Evolutionary conservation across 2,329 filamentous ascomycete genomes (phyloP).

Genomic region (Stagonosporopsis vannaccii): DNA sequence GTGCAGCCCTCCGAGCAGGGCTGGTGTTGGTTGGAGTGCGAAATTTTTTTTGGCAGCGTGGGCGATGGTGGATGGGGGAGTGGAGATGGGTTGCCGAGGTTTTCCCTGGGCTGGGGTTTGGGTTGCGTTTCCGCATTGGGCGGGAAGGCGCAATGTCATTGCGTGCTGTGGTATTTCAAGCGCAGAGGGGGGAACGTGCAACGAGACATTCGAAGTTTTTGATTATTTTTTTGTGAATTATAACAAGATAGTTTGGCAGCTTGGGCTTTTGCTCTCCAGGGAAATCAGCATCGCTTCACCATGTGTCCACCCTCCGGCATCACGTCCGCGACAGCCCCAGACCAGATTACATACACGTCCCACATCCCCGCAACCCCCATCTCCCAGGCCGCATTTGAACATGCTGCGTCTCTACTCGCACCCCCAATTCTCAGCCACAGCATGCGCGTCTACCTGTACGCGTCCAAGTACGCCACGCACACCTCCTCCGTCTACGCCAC

Average conservation of each 20-base stretch:
- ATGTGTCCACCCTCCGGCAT: slow-evolving; percentile 34
- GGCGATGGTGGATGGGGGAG: not conserved
- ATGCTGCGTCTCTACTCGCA: slow-evolving; percentile 60
- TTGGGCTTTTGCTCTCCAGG: too few relatives aligned
- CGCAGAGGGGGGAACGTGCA: too few relatives aligned
- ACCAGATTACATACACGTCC: not conserved
- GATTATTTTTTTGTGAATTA: too few relatives aligned
- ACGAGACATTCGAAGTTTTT: too few relatives aligned
- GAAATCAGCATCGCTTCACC: too few relatives aligned
- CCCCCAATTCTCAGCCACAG: slow-evolving; percentile 71
- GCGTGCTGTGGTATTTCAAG: not conserved
- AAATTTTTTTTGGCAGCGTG: not conserved
- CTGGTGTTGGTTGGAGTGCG: not conserved
- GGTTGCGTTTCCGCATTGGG: not conserved
- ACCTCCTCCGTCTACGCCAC: slow-evolving; percentile 28
- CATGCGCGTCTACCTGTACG: slow-evolving; percentile 74
- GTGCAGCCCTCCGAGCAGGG: too few relatives aligned
- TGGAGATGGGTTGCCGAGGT: not conserved
- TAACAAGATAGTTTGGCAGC: too few relatives aligned
- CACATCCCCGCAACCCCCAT: slow-evolving; percentile 58
- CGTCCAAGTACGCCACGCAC: slow-evolving; percentile 28
- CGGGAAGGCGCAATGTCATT: slow-evolving; percentile 3
- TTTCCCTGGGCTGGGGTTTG: not conserved
- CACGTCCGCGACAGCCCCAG: not conserved
- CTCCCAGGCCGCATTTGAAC: slow-evolving; percentile 55